Evolutionary conservation across 2,329 filamentous ascomycete genomes (phyloP), one percentile per base, ranked within the genome.

Genomic region (Incumbomyces delicatus): DNA sequence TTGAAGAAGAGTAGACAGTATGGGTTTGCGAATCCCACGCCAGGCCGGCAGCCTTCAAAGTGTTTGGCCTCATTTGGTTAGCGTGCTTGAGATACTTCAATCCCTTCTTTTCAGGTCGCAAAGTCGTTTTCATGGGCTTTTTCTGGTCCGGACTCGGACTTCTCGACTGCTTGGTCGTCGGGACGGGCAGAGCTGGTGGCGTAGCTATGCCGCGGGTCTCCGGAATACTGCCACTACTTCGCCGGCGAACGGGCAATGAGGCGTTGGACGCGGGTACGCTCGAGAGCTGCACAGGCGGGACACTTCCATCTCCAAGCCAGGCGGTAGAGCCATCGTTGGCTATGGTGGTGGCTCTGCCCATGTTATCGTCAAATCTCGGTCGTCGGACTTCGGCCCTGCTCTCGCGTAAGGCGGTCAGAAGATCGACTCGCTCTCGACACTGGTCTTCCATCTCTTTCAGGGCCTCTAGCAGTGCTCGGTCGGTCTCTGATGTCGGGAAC

Each of bases 391-490:
- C 63, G 51, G 74, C 68, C 29, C 77, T 69, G 57, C 78, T 83
- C 53, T 84, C 72, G 50, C 81, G 78, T 48, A 96, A 69, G 6
- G 89, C 84, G 61, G 92, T 84, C 6, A 96, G 74, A 30, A 96
- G 72, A 61, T 95, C 87, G 42, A 95, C 87, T 41, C 89, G 78
- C 66, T 96, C 90, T 64, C 92, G 90, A 66, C 89, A 95, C 66
- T 95, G 90, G 52, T 89, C 63, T 62, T 96, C 88, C 60, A 96
- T 76, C 58, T 88, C 77, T 49, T 80, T 78, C 50, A 96, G 68
- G 41, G 88, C 94, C 47, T 92, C 85, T 46, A 85, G 76, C 47
- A 96, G 68, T 2, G 87, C 82, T 58, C 78, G 83, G 61, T 96
- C 90, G 1, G 87, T 94, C 65, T 94, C 87, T 42, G 80, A 83